Conservation (phyloP, 306 rosid species). For the Cucurbita maxima region DNA sequence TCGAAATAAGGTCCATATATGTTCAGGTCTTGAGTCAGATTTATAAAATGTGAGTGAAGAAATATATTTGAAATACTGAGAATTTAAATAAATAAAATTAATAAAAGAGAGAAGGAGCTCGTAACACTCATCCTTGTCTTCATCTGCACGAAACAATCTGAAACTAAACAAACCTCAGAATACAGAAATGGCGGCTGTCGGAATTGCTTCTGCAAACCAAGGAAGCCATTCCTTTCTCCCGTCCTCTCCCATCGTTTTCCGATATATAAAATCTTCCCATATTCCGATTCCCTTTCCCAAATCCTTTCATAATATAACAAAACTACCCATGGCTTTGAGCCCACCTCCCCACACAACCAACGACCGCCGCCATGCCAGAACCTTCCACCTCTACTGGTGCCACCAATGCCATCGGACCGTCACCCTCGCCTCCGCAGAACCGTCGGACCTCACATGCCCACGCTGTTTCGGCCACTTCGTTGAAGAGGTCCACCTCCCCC, state of each 20-base stretch:
- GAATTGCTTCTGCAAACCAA: slow-evolving; percentile 3
- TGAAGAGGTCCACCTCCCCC: slow-evolving; percentile 27
- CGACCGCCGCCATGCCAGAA: not conserved
- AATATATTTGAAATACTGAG: no score
- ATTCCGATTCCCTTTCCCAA: not conserved
- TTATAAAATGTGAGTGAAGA: no score
- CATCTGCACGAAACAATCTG: not conserved
- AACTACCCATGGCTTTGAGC: not conserved
- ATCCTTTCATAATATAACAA: not conserved
- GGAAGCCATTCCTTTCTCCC: slow-evolving; percentile 12
- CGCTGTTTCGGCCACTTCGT: slow-evolving; percentile 67
- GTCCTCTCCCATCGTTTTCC: not conserved
- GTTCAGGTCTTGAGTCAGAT: no score
- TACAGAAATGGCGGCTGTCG: not conserved
- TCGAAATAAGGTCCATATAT: no score
- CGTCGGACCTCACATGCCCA: slow-evolving; percentile 37
- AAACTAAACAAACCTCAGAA: not conserved
- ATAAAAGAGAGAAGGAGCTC: no score
- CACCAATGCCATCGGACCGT: slow-evolving; percentile 46
- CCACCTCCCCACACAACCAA: not conserved
- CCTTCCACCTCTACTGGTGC: slow-evolving; percentile 58
- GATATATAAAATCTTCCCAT: not conserved
- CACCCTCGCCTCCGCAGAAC: slow-evolving; percentile 18
- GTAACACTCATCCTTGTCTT: slow-evolving; percentile 9
- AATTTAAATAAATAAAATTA: no score